These are phyloP conservation scores for Leptographium flavum DNA, from an alignment of 2,329 filamentous ascomycete species.

Conservation along the genomic window DNA sequence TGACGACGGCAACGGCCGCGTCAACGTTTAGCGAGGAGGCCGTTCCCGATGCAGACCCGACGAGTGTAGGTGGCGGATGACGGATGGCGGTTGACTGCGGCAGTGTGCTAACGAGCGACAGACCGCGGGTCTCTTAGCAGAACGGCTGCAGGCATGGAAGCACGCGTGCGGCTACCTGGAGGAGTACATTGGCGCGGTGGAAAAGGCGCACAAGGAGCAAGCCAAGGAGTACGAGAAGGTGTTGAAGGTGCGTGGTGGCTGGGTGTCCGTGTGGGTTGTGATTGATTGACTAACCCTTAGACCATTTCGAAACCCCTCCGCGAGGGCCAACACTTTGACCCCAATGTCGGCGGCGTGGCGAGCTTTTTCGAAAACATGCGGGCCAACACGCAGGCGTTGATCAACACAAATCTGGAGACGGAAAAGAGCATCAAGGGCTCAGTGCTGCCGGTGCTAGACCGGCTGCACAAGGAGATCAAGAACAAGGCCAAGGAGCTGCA, in stretches of 20 bases:
- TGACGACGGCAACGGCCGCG: constrained; percentile 6
- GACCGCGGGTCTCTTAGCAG: constrained; percentile 68
- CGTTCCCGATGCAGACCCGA: constrained; percentile 42
- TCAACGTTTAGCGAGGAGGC: constrained; percentile 40
- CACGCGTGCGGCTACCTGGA: constrained; percentile 85
- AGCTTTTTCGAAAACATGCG: constrained; percentile 91
- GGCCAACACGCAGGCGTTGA: constrained; percentile 78
- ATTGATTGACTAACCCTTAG: no score
- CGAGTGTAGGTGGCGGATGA: constrained; percentile 28
- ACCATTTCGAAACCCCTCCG: constrained; percentile 73
- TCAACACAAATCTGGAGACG: constrained; percentile 81
- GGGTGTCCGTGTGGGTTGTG: not conserved
- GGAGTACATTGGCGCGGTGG: constrained; percentile 72
- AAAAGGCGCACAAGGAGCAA: constrained; percentile 73
- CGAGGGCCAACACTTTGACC: constrained; percentile 88
- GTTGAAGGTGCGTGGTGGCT: constrained; percentile 51
- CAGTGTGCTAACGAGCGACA: constrained; percentile 17
- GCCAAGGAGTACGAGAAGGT: constrained; percentile 93
- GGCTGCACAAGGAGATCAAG: constrained; percentile 92
- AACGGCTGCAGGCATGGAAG: constrained; percentile 90
- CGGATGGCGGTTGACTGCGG: not conserved
- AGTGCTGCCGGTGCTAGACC: constrained; percentile 77
- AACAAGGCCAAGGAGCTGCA: constrained; percentile 84
- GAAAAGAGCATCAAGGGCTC: constrained; percentile 79
- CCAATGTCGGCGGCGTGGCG: constrained; percentile 72